Evolutionary conservation across 2,329 filamentous ascomycete species (phyloP).

Genomic region (Phyllosticta capitalensis): DNA sequence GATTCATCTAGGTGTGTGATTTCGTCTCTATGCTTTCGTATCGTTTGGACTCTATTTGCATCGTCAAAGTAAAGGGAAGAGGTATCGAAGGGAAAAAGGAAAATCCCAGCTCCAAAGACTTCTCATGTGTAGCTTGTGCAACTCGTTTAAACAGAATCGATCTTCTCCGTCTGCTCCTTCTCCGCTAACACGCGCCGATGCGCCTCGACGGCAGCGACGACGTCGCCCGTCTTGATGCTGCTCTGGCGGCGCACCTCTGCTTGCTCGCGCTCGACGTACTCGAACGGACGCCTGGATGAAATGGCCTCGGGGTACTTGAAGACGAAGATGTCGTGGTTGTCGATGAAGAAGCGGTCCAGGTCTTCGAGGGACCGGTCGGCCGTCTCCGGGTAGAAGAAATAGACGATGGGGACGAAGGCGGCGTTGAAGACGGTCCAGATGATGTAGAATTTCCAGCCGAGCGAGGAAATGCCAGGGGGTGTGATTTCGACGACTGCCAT

Average conservation of each 20-base stretch:
- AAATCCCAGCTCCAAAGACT: background rate
- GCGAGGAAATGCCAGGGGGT: conserved; percentile 33
- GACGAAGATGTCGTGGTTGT: conserved; percentile 31
- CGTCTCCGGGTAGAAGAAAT: conserved; percentile 22
- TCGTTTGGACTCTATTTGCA: background rate
- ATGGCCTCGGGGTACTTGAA: conserved; percentile 40
- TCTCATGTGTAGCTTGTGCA: background rate
- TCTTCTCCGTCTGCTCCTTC: background rate
- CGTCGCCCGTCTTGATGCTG: conserved; percentile 8
- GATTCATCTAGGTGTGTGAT: background rate
- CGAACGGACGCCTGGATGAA: conserved; percentile 35
- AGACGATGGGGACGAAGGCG: conserved; percentile 40
- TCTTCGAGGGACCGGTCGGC: conserved; percentile 23
- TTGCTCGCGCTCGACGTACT: conserved; percentile 41
- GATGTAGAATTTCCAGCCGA: conserved; percentile 36
- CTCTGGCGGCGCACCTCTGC: conserved; percentile 16
- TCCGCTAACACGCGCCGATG: background rate
- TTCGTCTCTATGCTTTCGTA: background rate
- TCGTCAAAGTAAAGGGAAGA: background rate
- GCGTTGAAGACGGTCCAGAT: conserved; percentile 39
- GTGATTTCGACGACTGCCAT: conserved; percentile 33
- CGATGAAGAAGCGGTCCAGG: conserved; percentile 23
- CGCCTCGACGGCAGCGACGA: conserved; percentile 11
- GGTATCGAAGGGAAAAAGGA: background rate
- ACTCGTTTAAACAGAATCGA: background rate